These are phyloP conservation scores for Chytriomyces sp. DNA, from an alignment of 192 early-diverging fungal genomes.

Conservation along the genomic window DNA sequence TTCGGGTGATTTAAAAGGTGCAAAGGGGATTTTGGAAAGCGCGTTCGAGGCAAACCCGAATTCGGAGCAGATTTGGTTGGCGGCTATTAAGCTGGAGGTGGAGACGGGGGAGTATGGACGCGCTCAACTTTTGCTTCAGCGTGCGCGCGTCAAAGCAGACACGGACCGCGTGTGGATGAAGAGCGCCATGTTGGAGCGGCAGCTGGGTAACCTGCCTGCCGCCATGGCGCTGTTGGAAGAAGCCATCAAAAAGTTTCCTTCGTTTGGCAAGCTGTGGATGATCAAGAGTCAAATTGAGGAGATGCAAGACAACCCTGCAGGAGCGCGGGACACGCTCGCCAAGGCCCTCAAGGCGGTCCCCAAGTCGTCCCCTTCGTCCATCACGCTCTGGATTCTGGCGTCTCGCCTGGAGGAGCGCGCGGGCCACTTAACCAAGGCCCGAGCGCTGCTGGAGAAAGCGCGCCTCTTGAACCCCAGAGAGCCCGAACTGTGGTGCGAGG, in stretches of 20 bases:
- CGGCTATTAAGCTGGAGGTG: constrained; percentile 95
- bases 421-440: constrained; percentile 67
- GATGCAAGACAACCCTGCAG: constrained; percentile 58
- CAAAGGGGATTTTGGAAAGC: constrained; percentile 78
- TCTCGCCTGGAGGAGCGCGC: constrained; percentile 78
- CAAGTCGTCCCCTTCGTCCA: constrained; percentile 46
- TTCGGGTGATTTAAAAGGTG: constrained; percentile 76
- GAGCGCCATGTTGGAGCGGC: constrained; percentile 80
- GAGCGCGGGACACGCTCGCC: constrained; percentile 73
- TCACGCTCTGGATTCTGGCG: constrained; percentile 79
- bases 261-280: constrained; percentile 91
- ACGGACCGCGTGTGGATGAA: constrained; percentile 96
- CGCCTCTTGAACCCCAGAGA: constrained; percentile 81
- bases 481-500: constrained; percentile 83
- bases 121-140: constrained; percentile 73
- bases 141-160: constrained; percentile 73
- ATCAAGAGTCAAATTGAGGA: constrained; percentile 81
- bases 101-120: constrained; percentile 78
- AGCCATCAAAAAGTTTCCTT: constrained; percentile 71
- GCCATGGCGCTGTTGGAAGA: constrained; percentile 71
- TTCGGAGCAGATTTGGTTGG: constrained; percentile 92
- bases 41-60: constrained; percentile 91
- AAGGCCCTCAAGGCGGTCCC: constrained; percentile 77
- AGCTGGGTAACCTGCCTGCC: constrained; percentile 61
- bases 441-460: constrained; percentile 82